Conservation (phyloP, 2,329 filamentous ascomycete species). For the Sporothrix protearum region DNA sequence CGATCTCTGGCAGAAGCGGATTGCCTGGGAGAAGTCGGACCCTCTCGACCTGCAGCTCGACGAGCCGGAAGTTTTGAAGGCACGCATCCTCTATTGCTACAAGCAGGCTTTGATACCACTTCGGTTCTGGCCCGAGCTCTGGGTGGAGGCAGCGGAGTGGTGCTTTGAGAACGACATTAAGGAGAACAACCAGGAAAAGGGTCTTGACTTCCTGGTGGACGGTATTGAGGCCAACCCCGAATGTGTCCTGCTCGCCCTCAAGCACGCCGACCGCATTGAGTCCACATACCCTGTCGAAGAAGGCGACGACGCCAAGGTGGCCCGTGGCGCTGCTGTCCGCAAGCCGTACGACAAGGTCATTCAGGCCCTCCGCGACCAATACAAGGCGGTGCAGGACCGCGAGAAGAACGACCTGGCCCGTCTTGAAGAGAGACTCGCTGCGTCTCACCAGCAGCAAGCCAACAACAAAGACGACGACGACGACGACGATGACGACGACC, state of each 20-base stretch:
- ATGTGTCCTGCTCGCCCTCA: constrained; percentile 84
- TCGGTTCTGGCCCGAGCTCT: constrained; percentile 91
- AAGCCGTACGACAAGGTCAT: constrained; percentile 81
- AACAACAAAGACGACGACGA: constrained; percentile 28
- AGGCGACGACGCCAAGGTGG: constrained; percentile 66
- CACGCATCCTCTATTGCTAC: constrained; percentile 83
- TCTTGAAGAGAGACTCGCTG: constrained; percentile 49
- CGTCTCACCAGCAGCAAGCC: constrained; percentile 11
- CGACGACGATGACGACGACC: constrained; percentile 34
- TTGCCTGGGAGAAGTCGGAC: constrained; percentile 92
- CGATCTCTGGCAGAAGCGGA: constrained; percentile 88
- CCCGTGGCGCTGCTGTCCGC: constrained; percentile 73
- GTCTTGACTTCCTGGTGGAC: constrained; percentile 73
- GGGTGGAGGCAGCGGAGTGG: constrained; percentile 93
- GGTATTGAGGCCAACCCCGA: constrained; percentile 90
- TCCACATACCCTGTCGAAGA: constrained; percentile 73
- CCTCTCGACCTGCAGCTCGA: constrained; percentile 81
- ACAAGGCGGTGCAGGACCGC: constrained; percentile 65
- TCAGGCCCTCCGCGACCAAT: constrained; percentile 81
- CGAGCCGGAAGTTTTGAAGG: constrained; percentile 69
- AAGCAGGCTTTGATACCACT: constrained; percentile 91
- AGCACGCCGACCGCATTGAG: constrained; percentile 84
- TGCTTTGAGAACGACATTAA: constrained; percentile 73
- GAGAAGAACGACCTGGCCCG: constrained; percentile 57
- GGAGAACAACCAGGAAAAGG: constrained; percentile 58